Conservation (phyloP, 2,329 filamentous ascomycete species). For the Trichoderma atrobrunneum region DNA sequence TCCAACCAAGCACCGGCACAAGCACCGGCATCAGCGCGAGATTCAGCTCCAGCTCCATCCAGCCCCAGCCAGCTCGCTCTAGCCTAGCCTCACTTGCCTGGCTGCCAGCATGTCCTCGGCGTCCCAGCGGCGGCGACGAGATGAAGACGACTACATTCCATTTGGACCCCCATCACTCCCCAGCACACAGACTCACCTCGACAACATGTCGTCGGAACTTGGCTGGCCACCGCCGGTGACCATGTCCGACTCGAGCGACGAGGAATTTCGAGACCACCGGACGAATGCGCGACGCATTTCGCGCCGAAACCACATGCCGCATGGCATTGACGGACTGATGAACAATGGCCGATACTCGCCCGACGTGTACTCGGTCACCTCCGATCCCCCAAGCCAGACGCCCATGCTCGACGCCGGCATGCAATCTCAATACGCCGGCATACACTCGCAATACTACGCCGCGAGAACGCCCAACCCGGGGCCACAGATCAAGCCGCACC, state of each 20-base stretch:
- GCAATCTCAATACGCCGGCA: conserved; percentile 6
- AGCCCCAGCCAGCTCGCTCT: not conserved
- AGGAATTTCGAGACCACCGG: not conserved
- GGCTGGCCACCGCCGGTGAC: conserved; percentile 5
- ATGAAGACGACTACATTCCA: conserved; percentile 16
- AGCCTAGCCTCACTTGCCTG: not conserved
- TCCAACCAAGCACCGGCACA: not conserved
- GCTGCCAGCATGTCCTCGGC: conserved; percentile 11
- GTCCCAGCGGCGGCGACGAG: conserved; percentile 11
- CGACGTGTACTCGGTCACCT: conserved; percentile 8
- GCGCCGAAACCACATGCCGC: not conserved
- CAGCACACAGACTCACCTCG: conserved; percentile 4
- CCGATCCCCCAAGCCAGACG: conserved; percentile 5
- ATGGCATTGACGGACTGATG: not conserved
- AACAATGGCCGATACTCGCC: conserved; percentile 3
- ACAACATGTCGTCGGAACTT: conserved; percentile 9
- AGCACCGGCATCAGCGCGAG: not conserved
- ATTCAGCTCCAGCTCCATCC: not conserved
- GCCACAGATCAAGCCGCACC: conserved; percentile 30
- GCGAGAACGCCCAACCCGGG: not conserved
- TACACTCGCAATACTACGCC: conserved; percentile 14
- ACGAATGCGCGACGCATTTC: not conserved
- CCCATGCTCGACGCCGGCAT: conserved; percentile 8
- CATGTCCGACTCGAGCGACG: conserved; percentile 16
- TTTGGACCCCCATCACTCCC: conserved; percentile 15